Base-by-base conservation (phyloP, 106 monocot species). In the Ottelia alismoides region DNA sequence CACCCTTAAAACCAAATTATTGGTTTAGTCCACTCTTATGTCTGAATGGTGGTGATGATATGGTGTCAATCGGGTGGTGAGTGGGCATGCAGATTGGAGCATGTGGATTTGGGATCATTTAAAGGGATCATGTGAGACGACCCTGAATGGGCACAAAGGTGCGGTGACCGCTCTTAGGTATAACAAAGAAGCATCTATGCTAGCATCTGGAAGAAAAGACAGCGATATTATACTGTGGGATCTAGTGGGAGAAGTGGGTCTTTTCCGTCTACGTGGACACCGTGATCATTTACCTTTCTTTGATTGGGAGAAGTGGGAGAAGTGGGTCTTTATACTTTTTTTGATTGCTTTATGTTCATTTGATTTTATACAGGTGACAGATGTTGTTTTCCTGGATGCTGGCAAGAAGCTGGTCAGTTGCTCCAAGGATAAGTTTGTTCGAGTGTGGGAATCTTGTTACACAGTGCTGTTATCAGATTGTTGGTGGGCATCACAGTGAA, bases 201-300 rank as follows among this genome's bases (percentile, higher is more conserved):
- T 96, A 28, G 88, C 94, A 0, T 96, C 94, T 1, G 94, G 94
- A 14, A 76, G 88, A 55, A 88, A 96, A 63, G 94, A 96, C 55
- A 81, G 80, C 47, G 88, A 89, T 29, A 35, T 96, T 29, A 85
- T 96, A 20, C 54, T 96, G 6, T 96, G 94, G 94, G 94, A 96
- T 62, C 67, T 82, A 9, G 78, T 96, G 9, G 81, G 73, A 2
- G 81, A 96, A 61, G 65, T 78, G 7, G 88, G 94, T 1, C 25
- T 96, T 10, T 88, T 88, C 47, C 73, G 82, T 16, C 74, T 96
- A 30, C 64, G 65, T 11, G 94, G 94, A 11, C 94, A 96, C 68
- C 78, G 67, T 11, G 94, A 89, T 54, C 94, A 94, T 81, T 88
- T 63, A 55, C 3, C 17, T 1, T 59, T 28, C 10, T 11, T 45